Percentiles rank a stretch among this genome's conserved stretches.
phyloP scores from a whole-genome alignment of 1,284 basidiomycete species.

The Chiua sp. region DNA sequence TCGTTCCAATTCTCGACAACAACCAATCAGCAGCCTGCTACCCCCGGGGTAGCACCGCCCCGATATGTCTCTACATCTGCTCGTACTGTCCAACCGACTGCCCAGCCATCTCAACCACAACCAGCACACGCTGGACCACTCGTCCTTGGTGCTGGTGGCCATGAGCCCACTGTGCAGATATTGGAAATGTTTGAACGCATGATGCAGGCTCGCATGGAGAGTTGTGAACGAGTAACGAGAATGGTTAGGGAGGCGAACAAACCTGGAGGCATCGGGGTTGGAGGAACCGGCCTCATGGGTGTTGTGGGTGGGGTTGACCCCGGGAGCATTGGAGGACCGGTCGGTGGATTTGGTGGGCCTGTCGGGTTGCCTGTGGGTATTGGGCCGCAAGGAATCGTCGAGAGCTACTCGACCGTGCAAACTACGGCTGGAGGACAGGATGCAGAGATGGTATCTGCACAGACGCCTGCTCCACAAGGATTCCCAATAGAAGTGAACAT shows the following conservation, averaged over 20 bases:
- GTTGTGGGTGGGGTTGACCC: constrained; percentile 12
- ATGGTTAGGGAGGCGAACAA: constrained; percentile 58
- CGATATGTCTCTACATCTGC: constrained; percentile 20
- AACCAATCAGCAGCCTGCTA: constrained; percentile 17
- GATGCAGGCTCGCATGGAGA: constrained; percentile 75
- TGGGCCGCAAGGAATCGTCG: constrained; percentile 28
- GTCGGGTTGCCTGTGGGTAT: constrained; percentile 28
- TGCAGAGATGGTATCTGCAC: constrained; percentile 16
- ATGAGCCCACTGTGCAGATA: constrained; percentile 56
- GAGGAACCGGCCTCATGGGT: constrained; percentile 6
- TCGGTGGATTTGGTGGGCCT: constrained; percentile 36
- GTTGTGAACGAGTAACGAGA: constrained; percentile 65
- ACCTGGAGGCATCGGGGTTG: constrained; percentile 19
- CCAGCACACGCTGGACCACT: constrained; percentile 24
- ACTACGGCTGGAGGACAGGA: constrained; percentile 13
- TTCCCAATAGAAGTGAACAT: constrained; percentile 25
- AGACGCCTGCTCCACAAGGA: constrained; percentile 26
- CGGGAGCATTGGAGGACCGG: constrained; percentile 34
- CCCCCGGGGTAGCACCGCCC: constrained; percentile 17
- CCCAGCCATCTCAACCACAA: constrained; percentile 22
- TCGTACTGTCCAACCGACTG: constrained; percentile 13
- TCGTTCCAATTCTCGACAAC: constrained; percentile 31
- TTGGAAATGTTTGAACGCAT: constrained; percentile 72
- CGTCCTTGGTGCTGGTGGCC: constrained; percentile 32
- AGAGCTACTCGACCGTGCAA: constrained; percentile 17